phyloP scores from a whole-genome alignment of 2,329 filamentous ascomycete species.

The Colletotrichum eleusines region DNA sequence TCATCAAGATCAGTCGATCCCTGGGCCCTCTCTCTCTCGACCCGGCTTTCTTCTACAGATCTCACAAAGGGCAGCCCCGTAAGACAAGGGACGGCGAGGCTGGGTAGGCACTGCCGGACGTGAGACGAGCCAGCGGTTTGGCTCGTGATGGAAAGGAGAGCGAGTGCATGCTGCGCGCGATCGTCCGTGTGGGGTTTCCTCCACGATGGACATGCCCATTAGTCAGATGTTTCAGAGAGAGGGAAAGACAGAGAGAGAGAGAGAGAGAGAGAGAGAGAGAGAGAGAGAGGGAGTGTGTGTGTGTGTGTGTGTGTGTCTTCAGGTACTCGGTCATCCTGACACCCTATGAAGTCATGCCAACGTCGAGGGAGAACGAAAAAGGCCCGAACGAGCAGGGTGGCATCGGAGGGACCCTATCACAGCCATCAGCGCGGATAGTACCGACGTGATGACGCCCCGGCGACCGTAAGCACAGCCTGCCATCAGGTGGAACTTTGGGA shows the following conservation, averaged over 20 bases:
- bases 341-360: slow-evolving; percentile 27
- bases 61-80: background rate
- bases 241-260: no score
- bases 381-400: slow-evolving; percentile 13
- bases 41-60: background rate
- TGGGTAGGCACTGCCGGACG: background rate
- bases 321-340: slow-evolving; percentile 29
- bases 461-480: slow-evolving; percentile 38
- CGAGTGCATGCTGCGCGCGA: slow-evolving; percentile 13
- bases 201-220: slow-evolving; percentile 18
- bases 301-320: slow-evolving; percentile 5
- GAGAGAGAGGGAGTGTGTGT: no score
- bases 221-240: slow-evolving; percentile 2
- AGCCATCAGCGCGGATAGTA: slow-evolving; percentile 6
- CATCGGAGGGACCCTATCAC: slow-evolving; percentile 3
- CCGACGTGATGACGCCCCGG: slow-evolving; percentile 5
- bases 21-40: background rate
- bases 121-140: background rate
- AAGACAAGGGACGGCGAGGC: slow-evolving; percentile 18
- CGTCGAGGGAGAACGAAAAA: background rate
- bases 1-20: slow-evolving; percentile 4
- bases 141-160: slow-evolving; percentile 5
- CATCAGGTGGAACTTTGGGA: slow-evolving; percentile 31
- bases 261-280: no score
- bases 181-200: slow-evolving; percentile 23